Evolutionary conservation across 345 rosid species (phyloP).

Genomic region (Fremontodendron californicum): DNA sequence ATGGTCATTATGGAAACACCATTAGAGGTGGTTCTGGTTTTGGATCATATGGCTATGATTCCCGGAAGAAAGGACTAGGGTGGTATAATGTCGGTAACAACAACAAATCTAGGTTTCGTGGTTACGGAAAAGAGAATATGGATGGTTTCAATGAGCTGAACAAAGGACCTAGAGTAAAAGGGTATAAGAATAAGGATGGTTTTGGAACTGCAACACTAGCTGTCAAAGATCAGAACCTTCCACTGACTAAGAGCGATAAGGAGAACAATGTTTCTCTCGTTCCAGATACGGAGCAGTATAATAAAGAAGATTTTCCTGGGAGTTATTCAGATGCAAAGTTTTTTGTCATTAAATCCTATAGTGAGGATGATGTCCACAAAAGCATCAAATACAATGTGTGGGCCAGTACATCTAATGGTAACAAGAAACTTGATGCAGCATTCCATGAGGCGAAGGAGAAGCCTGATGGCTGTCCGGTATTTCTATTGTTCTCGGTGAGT

Average conservation of each 20-base stretch:
- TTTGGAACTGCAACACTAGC: constrained; percentile 26
- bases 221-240: constrained; percentile 31
- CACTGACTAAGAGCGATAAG: constrained; percentile 18
- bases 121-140: constrained; percentile 53
- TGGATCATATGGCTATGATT: constrained; percentile 55
- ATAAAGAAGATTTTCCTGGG: constrained; percentile 50
- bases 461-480: constrained; percentile 50
- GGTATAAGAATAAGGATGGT: constrained; percentile 43
- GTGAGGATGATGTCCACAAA: constrained; percentile 86
- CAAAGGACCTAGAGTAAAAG: constrained; percentile 68
- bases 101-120: constrained; percentile 45
- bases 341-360: constrained; percentile 72
- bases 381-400: constrained; percentile 72
- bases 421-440: constrained; percentile 72
- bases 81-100: constrained; percentile 60
- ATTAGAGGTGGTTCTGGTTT: constrained; percentile 42
- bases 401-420: constrained; percentile 81
- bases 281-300: constrained; percentile 42
- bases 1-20: constrained; percentile 50
- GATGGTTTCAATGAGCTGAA: constrained; percentile 77
- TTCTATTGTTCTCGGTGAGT: constrained; percentile 73
- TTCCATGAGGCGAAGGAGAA: constrained; percentile 52
- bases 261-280: constrained; percentile 28
- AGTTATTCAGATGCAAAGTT: constrained; percentile 52
- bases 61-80: constrained; percentile 55